Evolutionary conservation across 495 filamentous ascomycete genomes (phyloP), one percentile per base, ranked within the genome.

Genomic region (Rusavskia elegans): DNA sequence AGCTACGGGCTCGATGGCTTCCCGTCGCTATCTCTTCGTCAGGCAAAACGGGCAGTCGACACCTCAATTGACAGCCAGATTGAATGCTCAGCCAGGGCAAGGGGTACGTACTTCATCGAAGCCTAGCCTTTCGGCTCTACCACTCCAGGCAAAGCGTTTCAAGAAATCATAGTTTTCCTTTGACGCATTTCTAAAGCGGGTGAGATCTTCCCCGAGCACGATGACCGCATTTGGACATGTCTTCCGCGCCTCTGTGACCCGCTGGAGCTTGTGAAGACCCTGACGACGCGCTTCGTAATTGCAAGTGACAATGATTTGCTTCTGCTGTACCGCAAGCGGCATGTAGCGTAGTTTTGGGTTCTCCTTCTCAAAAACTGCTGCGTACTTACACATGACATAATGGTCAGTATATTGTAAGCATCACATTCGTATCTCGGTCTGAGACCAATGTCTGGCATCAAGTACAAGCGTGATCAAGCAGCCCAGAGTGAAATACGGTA

Each of bases 231-330:
- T 86, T 0, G 89, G 88, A 59, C 87, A 92, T 51, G 81, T 68
- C 57, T 78, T 78, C 64, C 79, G 85, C 3, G 89, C 90, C 56
- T 95, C 86, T 45, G 68, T 72, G 65, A 95, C 83, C 37, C 85
- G 71, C 66, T 89, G 84, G 29, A 96, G 71, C 69, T 97, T 95
- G 66, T 74, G 74, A 38, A 95, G 71, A 25, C 90, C 90, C 35
- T 79, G 70, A 30, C 70, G 60, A 6, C 90, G 78, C 7, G 90
- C 90, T 61, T 84, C 86, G 63, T 95, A 95, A 67, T 97, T 95
- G 73, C 88, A 95, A 5, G 90, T 97, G 41, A 89, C 89, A 25
- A 95, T 77, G 42, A 95, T 94, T 59, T 86, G 83, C 68, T 95
- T 95, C 68, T 87, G 83, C 62, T 85, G 80, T 36, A 87, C 80